A percentile compares a stretch with the other conserved stretches of the same genome.
These are phyloP conservation scores for Dictyostelium purpureum DNA, from an alignment of 78 protist species.

Conservation along the genomic window DNA sequence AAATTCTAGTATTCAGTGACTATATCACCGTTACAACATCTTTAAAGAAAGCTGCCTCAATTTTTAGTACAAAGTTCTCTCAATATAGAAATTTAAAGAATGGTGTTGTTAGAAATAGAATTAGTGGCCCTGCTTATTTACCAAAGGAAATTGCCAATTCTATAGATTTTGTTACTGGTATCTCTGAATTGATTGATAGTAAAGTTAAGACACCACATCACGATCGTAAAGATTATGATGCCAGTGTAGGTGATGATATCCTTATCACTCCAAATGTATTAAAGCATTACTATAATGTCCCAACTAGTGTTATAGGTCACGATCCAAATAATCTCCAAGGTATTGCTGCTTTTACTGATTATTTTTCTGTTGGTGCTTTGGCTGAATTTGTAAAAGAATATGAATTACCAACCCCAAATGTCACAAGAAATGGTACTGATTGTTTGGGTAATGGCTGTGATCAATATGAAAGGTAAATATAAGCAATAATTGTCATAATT, in stretches of 20 bases:
- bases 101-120: constrained; percentile 4
- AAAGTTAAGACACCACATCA: not conserved
- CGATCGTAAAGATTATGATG: not conserved
- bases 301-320: constrained; percentile 2
- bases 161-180: constrained; percentile 71
- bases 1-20: constrained; percentile 3
- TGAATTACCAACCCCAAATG: not conserved
- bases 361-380: constrained; percentile 67
- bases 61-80: constrained; percentile 25
- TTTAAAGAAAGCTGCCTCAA: not conserved
- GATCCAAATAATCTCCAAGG: not conserved
- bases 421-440: constrained; percentile 34
- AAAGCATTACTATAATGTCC: constrained; percentile 53
- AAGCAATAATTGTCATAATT: no score
- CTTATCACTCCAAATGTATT: constrained; percentile 37
- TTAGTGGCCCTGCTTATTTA: constrained; percentile 43
- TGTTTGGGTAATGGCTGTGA: constrained; percentile 57
- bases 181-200: constrained; percentile 64
- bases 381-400: constrained; percentile 3
- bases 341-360: constrained; percentile 64
- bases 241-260: not conserved
- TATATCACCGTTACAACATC: constrained; percentile 50
- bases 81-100: not conserved
- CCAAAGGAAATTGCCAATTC: constrained; percentile 34
- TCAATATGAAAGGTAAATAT: constrained; percentile 66